Evolutionary conservation across 257 asterid genomes (phyloP).

Genomic region (Rhazya stricta): DNA sequence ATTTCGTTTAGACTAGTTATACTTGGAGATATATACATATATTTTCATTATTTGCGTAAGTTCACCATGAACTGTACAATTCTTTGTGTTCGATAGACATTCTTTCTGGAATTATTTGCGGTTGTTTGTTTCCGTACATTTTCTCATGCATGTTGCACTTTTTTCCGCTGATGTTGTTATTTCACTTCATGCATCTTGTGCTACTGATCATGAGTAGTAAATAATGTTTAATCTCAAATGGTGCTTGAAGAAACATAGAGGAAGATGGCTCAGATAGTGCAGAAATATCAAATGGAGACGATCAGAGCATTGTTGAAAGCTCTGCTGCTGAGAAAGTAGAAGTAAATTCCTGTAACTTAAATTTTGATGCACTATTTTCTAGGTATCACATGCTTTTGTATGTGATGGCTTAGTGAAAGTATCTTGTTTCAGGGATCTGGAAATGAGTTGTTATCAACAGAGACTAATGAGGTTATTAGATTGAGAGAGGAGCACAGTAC

Average conservation of each 20-base stretch:
- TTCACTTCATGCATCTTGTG: neutral
- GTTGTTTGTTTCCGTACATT: neutral
- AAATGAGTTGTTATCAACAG: conserved; percentile 38
- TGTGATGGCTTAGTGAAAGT: conserved; percentile 14
- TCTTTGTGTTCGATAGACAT: neutral
- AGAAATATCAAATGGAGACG: conserved; percentile 38
- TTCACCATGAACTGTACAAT: neutral
- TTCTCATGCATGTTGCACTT: neutral
- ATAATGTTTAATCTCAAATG: neutral
- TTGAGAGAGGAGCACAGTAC: conserved; percentile 36
- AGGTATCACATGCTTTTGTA: too few species aligned
- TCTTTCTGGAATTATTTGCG: neutral
- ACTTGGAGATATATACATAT: neutral
- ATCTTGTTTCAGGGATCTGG: conserved; percentile 47
- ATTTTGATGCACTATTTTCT: neutral
- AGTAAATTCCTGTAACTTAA: conserved; percentile 23
- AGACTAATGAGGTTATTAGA: conserved; percentile 36
- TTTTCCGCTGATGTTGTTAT: neutral
- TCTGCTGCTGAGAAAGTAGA: conserved; percentile 56
- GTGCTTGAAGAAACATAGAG: conserved; percentile 67
- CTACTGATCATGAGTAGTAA: conserved; percentile 7
- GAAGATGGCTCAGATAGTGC: conserved; percentile 57
- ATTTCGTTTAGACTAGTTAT: neutral
- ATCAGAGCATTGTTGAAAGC: conserved; percentile 42
- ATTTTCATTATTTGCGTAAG: neutral